phyloP scores from a whole-genome alignment of 2,329 filamentous ascomycete species.

The Penicillium occitanis region DNA sequence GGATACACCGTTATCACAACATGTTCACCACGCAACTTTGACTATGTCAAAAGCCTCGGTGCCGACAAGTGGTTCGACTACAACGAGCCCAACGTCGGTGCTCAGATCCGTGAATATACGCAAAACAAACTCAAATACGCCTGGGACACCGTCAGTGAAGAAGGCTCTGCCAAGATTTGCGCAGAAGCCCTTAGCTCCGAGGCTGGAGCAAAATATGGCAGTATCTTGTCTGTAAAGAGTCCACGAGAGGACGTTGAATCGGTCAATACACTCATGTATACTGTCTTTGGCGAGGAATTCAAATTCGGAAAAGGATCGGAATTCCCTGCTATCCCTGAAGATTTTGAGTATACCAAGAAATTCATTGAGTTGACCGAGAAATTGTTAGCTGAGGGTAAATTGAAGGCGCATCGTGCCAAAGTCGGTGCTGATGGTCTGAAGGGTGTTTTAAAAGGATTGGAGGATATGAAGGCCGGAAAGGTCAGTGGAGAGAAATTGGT shows the following conservation, averaged over 20 bases:
- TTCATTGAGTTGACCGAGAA: constrained; percentile 40
- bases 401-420: constrained; percentile 42
- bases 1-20: constrained; percentile 36
- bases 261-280: constrained; percentile 25
- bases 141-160: constrained; percentile 32
- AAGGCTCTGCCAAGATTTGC: constrained; percentile 34
- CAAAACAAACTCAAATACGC: constrained; percentile 37
- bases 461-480: constrained; percentile 22
- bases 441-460: constrained; percentile 23
- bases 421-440: constrained; percentile 38
- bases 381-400: constrained; percentile 24
- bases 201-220: constrained; percentile 13
- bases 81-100: constrained; percentile 32
- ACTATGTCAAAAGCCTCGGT: constrained; percentile 36
- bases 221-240: constrained; percentile 23
- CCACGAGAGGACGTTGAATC: constrained; percentile 18
- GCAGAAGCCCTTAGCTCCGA: constrained; percentile 23
- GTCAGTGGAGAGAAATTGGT: constrained; percentile 26
- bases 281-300: constrained; percentile 26
- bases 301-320: constrained; percentile 20
- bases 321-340: constrained; percentile 6
- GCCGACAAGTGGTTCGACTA: constrained; percentile 41
- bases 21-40: constrained; percentile 36
- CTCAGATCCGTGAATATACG: constrained; percentile 34
- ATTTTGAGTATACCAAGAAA: constrained; percentile 31